Conservation (phyloP, 2,329 filamentous ascomycete genomes). For the Tolypocladium pustulatum region DNA sequence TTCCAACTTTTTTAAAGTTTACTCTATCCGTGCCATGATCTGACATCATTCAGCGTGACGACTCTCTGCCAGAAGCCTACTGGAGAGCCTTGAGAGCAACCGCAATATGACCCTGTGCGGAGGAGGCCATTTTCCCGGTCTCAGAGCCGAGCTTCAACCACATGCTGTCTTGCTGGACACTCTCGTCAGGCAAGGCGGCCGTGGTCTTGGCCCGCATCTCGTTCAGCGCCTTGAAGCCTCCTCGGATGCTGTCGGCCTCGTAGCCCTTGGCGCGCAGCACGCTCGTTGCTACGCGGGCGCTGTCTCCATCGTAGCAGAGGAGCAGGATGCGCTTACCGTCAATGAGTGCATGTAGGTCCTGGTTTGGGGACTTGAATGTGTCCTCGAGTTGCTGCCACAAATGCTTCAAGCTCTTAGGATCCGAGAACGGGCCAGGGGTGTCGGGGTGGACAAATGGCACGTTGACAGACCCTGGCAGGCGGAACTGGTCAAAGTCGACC, state of each 20-base stretch:
- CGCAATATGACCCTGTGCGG: not conserved
- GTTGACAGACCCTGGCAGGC: constrained; percentile 33
- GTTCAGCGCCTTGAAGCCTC: constrained; percentile 20
- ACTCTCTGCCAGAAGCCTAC: not conserved
- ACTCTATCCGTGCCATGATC: not conserved
- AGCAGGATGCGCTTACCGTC: constrained; percentile 28
- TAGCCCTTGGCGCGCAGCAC: constrained; percentile 39
- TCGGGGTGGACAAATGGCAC: constrained; percentile 27
- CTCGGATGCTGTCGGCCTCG: constrained; percentile 33
- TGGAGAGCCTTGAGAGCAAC: not conserved
- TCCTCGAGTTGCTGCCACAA: constrained; percentile 37
- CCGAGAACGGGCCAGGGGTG: constrained; percentile 33
- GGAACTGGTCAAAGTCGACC: constrained; percentile 29
- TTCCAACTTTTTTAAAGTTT: not conserved
- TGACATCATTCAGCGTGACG: not conserved
- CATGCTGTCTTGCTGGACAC: not conserved
- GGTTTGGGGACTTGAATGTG: constrained; percentile 22
- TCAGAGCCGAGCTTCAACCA: not conserved
- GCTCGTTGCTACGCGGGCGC: constrained; percentile 41
- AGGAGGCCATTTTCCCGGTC: not conserved
- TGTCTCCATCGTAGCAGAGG: constrained; percentile 44
- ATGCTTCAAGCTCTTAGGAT: constrained; percentile 27
- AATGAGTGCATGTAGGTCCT: constrained; percentile 12
- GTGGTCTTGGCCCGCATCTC: not conserved
- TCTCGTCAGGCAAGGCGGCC: not conserved